These are phyloP conservation scores for Dendryphion nanum DNA, from an alignment of 2,329 filamentous ascomycete genomes.

Conservation along the genomic window DNA sequence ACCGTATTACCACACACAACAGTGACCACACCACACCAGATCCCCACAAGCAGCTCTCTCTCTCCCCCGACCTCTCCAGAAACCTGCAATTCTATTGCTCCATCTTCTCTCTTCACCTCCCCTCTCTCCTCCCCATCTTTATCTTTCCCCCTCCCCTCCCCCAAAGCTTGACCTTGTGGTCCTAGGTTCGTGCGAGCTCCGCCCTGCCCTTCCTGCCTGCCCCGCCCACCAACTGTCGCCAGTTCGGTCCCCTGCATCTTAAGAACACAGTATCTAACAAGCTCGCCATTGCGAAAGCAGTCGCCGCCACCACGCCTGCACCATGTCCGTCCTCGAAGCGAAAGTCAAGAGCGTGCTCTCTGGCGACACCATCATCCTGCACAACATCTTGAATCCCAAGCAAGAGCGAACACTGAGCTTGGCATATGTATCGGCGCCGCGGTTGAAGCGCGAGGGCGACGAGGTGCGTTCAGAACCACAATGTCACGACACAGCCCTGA, in stretches of 20 bases:
- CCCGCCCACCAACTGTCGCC: not conserved
- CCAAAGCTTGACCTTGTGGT: no score
- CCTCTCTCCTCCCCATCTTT: not conserved
- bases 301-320: conserved; percentile 11
- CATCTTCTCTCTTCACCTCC: not conserved
- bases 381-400: conserved; percentile 75
- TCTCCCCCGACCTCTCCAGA: not conserved
- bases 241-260: conserved; percentile 7
- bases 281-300: conserved; percentile 5
- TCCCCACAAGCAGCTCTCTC: not conserved
- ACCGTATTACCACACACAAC: no score
- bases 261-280: conserved; percentile 29
- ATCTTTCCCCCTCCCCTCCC: not conserved
- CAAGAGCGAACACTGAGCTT: conserved; percentile 86
- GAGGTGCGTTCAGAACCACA: conserved; percentile 65
- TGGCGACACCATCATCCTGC: conserved; percentile 85
- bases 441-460: conserved; percentile 83
- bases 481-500: no score
- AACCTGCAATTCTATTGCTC: not conserved
- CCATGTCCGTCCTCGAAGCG: conserved; percentile 39
- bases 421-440: conserved; percentile 87
- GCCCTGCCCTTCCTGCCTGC: conserved; percentile 7
- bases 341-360: conserved; percentile 89
- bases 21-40: no score
- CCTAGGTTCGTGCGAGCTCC: no score